These are phyloP conservation scores for Ascochyta clinopodiicola DNA, from an alignment of 2,329 filamentous ascomycete species.

Conservation along the genomic window DNA sequence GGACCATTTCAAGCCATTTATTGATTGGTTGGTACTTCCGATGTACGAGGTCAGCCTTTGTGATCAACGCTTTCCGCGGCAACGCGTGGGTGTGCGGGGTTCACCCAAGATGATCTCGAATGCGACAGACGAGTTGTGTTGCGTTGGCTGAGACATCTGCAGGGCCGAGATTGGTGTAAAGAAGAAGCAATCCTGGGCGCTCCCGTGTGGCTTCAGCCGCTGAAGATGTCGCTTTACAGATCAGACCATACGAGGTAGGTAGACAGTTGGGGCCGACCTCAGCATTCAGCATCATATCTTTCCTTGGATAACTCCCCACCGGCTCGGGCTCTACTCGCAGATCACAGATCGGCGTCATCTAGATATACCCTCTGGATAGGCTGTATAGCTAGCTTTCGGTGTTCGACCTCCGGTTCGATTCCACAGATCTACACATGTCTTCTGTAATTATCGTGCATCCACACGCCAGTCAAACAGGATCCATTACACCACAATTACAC, in stretches of 20 bases:
- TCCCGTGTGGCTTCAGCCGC: neutral
- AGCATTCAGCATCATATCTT: neutral
- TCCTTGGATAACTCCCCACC: no score
- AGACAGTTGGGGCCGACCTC: neutral
- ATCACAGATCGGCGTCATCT: no score
- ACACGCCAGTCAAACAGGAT: no score
- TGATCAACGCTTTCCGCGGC: conserved; percentile 9
- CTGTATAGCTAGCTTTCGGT: no score
- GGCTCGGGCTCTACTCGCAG: no score
- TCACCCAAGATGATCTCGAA: neutral
- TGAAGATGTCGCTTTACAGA: neutral
- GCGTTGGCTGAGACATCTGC: conserved; percentile 11
- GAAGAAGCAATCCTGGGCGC: neutral
- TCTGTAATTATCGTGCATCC: no score
- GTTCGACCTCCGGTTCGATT: no score
- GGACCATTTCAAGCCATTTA: neutral
- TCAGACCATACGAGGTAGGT: neutral
- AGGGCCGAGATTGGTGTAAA: neutral
- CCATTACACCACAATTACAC: no score
- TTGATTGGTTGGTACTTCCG: conserved; percentile 7
- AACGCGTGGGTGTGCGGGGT: conserved; percentile 6
- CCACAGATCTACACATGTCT: no score
- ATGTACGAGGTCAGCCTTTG: conserved; percentile 1
- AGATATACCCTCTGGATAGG: no score
- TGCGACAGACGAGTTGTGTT: neutral